Evolutionary conservation across 2,329 filamentous ascomycete species (phyloP), one percentile per base, ranked within the genome.

Genomic region (Apiospora hydei): DNA sequence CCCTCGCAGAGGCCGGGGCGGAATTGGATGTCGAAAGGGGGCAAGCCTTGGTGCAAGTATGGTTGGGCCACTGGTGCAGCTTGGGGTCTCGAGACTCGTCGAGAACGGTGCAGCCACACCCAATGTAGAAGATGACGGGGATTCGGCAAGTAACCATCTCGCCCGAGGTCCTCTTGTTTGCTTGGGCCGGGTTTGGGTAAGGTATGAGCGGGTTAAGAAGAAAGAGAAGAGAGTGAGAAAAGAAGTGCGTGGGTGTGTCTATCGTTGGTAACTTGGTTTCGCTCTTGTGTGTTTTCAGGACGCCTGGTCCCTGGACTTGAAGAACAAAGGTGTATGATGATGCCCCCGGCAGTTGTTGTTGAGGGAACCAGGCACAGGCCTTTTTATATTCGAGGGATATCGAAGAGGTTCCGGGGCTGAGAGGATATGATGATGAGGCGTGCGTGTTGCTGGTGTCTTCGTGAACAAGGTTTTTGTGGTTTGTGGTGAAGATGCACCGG

Each of bases 61-160:
- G 66, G 16, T 30, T 30, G 13, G 66, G 41, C 53, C 53, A 61
- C 66, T 47, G 44, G 5, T 47, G 66, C 26, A 21, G 66, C 66
- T 44, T 26, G 41, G 44, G 44, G 41, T 26, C 66, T 46, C 66
- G 41, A 7, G 41, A 18, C 24, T 68, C 66, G n/a, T 68, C 66
- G 41, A 44, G 66, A 34, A 68, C 26, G 24, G 66, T 68, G 43
- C 66, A 68, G n/a, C 66, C 66, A 68, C 66, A 68, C 3, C 66
- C 66, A 7, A n/a, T 47, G 43, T 68, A 68, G 43, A 46, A 18
- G 14, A 47, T 30, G 5, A 68, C 66, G 41, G 66, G 66, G 43
- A 68, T 68, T 24, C 44, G 41, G 66, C 66, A 68, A n/a, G 14
- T 18, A 44, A 68, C 44, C 44, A 68, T 68, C 10, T 46, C 7